Percentiles rank a stretch among this genome's conserved stretches.
Evolutionary conservation across 768 basidiomycete genomes (phyloP).

Genomic region (Psilocybe azurescens): DNA sequence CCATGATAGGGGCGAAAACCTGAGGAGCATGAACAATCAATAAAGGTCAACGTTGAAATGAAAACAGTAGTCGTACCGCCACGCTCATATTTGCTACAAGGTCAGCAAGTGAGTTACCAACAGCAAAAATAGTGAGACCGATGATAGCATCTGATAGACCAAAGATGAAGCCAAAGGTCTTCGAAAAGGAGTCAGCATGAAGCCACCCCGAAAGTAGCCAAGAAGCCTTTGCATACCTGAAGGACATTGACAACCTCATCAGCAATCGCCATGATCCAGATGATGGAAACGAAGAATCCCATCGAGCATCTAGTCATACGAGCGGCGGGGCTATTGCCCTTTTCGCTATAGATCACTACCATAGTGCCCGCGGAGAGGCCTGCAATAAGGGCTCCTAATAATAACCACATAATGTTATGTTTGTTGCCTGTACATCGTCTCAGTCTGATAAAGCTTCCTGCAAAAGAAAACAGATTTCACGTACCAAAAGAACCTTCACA

Average conservation of each 20-base stretch:
- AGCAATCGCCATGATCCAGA: slow-evolving; percentile 99
- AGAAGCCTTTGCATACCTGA: slow-evolving; percentile 57
- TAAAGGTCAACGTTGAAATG: background rate
- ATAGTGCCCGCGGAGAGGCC: slow-evolving; percentile 60
- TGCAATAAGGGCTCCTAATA: slow-evolving; percentile 56
- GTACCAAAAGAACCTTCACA: slow-evolving; percentile 74
- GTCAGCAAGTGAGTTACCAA: slow-evolving; percentile 96
- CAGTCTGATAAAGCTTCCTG: background rate
- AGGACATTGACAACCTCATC: slow-evolving; percentile 94
- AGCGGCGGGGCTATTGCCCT: slow-evolving; percentile 59
- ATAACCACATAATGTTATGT: slow-evolving; percentile 51
- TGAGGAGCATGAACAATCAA: slow-evolving; percentile 26
- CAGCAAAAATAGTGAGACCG: slow-evolving; percentile 94
- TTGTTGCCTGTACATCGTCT: slow-evolving; percentile 44
- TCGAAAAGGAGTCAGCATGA: background rate
- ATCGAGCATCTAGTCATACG: slow-evolving; percentile 82
- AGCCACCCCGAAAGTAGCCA: background rate
- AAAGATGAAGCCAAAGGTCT: slow-evolving; percentile 94
- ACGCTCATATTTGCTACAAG: slow-evolving; percentile 97
- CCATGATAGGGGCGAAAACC: slow-evolving; percentile 93
- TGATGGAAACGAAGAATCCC: slow-evolving; percentile 89
- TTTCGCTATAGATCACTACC: slow-evolving; percentile 63
- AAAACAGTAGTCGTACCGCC: slow-evolving; percentile 55
- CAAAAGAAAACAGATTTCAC: slow-evolving; percentile 27
- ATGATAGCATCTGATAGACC: slow-evolving; percentile 97